Evolutionary conservation across 805 yeast species (phyloP).

Genomic region (Metschnikowia similis): DNA sequence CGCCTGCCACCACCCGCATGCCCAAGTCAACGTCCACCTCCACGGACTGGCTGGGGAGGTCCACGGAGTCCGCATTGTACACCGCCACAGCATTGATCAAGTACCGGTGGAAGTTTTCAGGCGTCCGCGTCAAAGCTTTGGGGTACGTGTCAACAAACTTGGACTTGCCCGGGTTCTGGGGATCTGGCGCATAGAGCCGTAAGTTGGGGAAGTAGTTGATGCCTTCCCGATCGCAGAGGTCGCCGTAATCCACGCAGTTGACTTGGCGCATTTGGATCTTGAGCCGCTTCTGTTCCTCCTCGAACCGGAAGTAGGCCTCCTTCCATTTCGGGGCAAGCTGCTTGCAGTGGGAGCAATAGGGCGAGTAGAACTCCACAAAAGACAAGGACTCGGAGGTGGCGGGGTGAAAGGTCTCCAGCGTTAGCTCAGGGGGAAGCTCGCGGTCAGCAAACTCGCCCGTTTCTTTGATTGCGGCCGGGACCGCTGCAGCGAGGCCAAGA

Average conservation of each 20-base stretch:
- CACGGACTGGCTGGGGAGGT: constrained; percentile 40
- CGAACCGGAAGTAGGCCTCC: constrained; percentile 50
- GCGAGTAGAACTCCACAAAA: constrained; percentile 85
- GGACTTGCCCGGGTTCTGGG: constrained; percentile 22
- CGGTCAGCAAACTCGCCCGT: constrained; percentile 3
- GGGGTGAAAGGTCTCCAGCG: constrained; percentile 46
- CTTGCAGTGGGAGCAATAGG: constrained; percentile 82
- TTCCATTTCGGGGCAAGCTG: constrained; percentile 82
- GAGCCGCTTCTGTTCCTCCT: constrained; percentile 40
- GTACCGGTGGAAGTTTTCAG: constrained; percentile 49
- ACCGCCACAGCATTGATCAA: constrained; percentile 52
- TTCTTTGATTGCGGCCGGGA: constrained; percentile 1
- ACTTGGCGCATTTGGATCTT: constrained; percentile 66
- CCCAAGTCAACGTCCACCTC: constrained; percentile 39
- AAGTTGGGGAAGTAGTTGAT: constrained; percentile 68
- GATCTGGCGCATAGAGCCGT: constrained; percentile 60
- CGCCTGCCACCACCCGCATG: constrained; percentile 49
- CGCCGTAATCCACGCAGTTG: constrained; percentile 83
- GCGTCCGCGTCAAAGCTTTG: constrained; percentile 38
- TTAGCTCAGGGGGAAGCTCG: constrained; percentile 49
- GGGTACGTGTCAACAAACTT: constrained; percentile 45
- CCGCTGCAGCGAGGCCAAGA: neutral
- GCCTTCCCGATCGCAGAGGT: constrained; percentile 67
- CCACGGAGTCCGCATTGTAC: constrained; percentile 33
- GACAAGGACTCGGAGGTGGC: constrained; percentile 53